Percentiles rank a stretch among this genome's conserved stretches.
Evolutionary conservation across 2,329 filamentous ascomycete genomes (phyloP).

Genomic region (Talaromyces sp.): DNA sequence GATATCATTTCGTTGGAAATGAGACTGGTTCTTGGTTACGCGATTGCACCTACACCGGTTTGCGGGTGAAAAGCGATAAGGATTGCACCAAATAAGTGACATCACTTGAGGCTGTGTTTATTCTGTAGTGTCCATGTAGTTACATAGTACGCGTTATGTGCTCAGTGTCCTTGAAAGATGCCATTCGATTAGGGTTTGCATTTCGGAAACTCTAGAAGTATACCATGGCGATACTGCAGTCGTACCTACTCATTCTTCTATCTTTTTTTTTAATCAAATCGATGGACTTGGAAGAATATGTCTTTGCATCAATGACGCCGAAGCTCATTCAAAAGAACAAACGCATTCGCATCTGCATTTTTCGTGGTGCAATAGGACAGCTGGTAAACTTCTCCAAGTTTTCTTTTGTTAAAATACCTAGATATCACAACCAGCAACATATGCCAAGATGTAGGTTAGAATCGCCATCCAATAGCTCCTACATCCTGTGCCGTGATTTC

Average conservation of each 20-base stretch:
- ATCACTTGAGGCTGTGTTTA: background rate
- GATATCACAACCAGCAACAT: constrained; percentile 20
- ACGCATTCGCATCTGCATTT: constrained; percentile 21
- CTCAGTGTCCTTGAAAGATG: background rate
- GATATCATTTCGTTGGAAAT: background rate
- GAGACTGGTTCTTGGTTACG: background rate
- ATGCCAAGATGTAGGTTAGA: constrained; percentile 25
- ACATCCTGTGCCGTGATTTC: constrained; percentile 18
- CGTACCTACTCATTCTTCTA: too few species aligned
- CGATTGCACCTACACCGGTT: background rate
- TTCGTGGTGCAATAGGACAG: constrained; percentile 22
- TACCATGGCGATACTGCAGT: too few species aligned
- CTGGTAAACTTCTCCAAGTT: constrained; percentile 19
- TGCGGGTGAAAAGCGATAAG: background rate
- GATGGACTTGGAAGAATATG: background rate
- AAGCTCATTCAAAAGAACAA: constrained; percentile 21
- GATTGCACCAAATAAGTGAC: background rate
- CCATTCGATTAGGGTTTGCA: background rate
- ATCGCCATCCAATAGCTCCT: constrained; percentile 23
- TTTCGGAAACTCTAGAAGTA: too few species aligned
- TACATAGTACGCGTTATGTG: background rate
- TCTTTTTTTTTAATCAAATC: background rate
- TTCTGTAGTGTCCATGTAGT: background rate
- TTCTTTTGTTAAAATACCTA: constrained; percentile 20
- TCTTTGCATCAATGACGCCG: constrained; percentile 15